Conservation (phyloP, 2,329 filamentous ascomycete species). For the Neopestalotiopsis sp. region DNA sequence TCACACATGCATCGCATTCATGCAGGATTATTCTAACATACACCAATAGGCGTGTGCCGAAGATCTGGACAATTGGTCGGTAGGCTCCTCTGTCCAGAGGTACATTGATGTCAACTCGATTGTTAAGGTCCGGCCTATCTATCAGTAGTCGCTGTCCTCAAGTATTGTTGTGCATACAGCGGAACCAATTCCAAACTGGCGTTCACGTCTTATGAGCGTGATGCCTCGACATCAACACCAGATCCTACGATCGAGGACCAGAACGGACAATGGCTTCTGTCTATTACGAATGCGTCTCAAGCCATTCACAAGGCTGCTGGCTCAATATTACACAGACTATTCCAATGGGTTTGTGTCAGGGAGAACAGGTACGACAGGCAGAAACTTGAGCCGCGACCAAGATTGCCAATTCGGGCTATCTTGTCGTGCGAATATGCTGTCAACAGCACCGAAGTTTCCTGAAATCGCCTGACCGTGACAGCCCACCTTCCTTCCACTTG, state of each 20-base stretch:
- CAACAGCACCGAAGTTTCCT: background rate
- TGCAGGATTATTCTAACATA: background rate
- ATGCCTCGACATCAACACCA: too few species aligned
- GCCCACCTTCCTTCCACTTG: background rate
- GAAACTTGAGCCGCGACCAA: background rate
- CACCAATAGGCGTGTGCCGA: background rate
- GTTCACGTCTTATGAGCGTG: background rate
- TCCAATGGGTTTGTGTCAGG: background rate
- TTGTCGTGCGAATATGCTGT: background rate
- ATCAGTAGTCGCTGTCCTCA: background rate
- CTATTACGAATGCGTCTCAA: background rate
- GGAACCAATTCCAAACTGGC: background rate
- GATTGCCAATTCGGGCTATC: background rate
- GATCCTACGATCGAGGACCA: too few species aligned
- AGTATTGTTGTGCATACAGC: background rate
- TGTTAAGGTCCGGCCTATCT: background rate
- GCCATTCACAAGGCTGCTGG: background rate
- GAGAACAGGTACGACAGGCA: background rate
- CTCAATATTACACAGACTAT: background rate
- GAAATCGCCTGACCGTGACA: background rate
- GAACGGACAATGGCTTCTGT: too few species aligned
- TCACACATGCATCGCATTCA: background rate
- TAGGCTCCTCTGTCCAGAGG: background rate
- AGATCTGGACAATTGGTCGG: constrained; percentile 5
- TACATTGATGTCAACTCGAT: background rate